phyloP scores from a whole-genome alignment of 148 eudicot species.

The Vaccinium vitisidaea region DNA sequence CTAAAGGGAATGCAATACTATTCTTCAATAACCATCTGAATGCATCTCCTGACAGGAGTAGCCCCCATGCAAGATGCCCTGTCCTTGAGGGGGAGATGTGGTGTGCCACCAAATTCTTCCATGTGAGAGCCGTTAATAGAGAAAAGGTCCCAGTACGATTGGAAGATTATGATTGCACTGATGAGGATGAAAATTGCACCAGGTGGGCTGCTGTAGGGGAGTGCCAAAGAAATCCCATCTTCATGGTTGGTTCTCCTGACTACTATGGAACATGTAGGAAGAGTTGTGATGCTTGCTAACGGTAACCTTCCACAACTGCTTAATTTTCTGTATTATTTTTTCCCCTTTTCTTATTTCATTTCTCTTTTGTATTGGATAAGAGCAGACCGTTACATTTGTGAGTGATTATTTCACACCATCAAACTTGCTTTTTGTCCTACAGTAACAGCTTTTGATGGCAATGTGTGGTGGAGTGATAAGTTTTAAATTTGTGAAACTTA shows the following conservation, averaged over 20 bases:
- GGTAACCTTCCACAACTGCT: not conserved
- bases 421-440: not conserved
- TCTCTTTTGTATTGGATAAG: not conserved
- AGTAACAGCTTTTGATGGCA: not conserved
- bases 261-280: slow-evolving; percentile 93
- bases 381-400: not conserved
- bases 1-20: slow-evolving; percentile 74
- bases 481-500: not conserved
- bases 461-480: not conserved
- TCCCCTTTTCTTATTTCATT: not conserved
- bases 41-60: slow-evolving; percentile 63
- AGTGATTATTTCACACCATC: not conserved
- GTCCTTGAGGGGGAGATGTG: slow-evolving; percentile 73
- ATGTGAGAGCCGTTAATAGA: slow-evolving; percentile 34
- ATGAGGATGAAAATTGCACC: slow-evolving; percentile 84
- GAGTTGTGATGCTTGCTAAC: slow-evolving; percentile 81
- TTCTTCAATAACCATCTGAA: slow-evolving; percentile 74
- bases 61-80: slow-evolving; percentile 68
- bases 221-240: slow-evolving; percentile 72
- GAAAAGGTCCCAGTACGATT: slow-evolving; percentile 14
- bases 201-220: slow-evolving; percentile 88
- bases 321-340: not conserved
- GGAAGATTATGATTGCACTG: slow-evolving; percentile 55
- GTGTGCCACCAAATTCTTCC: slow-evolving; percentile 66
- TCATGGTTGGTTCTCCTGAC: slow-evolving; percentile 94